phyloP scores from a whole-genome alignment of 148 eudicot genomes.

The Chenopodium suecicum region DNA sequence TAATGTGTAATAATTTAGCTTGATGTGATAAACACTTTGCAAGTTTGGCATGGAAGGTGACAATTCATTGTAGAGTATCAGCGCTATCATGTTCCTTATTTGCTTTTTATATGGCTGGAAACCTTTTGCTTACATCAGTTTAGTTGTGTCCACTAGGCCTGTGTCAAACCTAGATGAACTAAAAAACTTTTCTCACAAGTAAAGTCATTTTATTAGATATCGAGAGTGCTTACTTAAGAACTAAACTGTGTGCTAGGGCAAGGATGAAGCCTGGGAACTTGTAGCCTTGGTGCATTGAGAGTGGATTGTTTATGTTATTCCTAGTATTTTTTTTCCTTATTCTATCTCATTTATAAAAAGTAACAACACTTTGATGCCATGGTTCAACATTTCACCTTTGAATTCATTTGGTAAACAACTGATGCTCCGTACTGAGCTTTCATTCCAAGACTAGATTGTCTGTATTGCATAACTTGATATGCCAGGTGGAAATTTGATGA shows the following conservation, averaged over 20 bases:
- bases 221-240: neutral
- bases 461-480: neutral
- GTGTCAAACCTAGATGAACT: neutral
- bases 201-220: neutral
- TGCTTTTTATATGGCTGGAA: neutral
- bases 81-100: neutral
- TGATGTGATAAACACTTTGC: neutral
- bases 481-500: neutral
- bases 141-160: neutral
- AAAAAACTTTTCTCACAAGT: neutral
- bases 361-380: neutral
- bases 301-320: neutral
- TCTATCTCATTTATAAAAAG: neutral
- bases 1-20: neutral
- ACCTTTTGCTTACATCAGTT: neutral
- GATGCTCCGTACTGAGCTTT: neutral
- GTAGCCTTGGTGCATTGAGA: neutral
- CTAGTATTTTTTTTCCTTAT: neutral
- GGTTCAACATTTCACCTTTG: neutral
- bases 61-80: neutral
- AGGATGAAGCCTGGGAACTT: neutral
- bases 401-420: neutral
- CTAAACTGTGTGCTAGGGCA: neutral
- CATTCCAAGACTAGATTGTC: neutral
- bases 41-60: neutral